These are phyloP conservation scores for Conticribra weissflogii DNA, from an alignment of 108 stramenopile genomes.

Conservation along the genomic window DNA sequence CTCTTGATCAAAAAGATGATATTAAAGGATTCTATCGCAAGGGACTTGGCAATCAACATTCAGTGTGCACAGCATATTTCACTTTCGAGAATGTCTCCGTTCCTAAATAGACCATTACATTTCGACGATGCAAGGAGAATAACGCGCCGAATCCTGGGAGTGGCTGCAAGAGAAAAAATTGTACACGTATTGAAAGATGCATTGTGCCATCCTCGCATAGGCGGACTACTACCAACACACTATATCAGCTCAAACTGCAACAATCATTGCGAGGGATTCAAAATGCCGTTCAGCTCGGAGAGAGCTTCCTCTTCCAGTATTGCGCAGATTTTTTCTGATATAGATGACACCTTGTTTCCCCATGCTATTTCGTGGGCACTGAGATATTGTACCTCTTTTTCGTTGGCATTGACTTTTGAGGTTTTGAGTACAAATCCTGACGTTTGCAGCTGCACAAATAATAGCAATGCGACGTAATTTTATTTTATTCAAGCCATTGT, in stretches of 20 bases:
- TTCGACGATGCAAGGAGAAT: background rate
- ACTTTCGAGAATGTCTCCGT: background rate
- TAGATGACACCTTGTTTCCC: background rate
- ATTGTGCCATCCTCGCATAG: background rate
- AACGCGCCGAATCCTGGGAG: background rate
- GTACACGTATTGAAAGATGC: background rate
- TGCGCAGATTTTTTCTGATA: background rate
- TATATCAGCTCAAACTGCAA: too few species aligned
- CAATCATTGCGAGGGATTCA: too few species aligned
- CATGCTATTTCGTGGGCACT: background rate
- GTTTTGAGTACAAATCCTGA: background rate
- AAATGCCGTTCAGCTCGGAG: too few species aligned
- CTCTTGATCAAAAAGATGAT: background rate
- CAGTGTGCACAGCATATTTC: conserved; percentile 7
- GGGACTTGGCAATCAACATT: background rate
- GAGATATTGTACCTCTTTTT: background rate
- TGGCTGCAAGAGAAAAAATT: conserved; percentile 1
- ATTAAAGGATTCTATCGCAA: background rate
- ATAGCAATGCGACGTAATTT: too few species aligned
- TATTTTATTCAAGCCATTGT: too few species aligned
- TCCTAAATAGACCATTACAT: too few species aligned
- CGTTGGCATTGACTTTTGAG: background rate
- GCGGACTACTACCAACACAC: too few species aligned
- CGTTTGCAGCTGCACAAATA: too few species aligned
- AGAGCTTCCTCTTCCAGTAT: background rate